Evolutionary conservation across 805 yeast species (phyloP).

Genomic region (Metschnikowia anglica): DNA sequence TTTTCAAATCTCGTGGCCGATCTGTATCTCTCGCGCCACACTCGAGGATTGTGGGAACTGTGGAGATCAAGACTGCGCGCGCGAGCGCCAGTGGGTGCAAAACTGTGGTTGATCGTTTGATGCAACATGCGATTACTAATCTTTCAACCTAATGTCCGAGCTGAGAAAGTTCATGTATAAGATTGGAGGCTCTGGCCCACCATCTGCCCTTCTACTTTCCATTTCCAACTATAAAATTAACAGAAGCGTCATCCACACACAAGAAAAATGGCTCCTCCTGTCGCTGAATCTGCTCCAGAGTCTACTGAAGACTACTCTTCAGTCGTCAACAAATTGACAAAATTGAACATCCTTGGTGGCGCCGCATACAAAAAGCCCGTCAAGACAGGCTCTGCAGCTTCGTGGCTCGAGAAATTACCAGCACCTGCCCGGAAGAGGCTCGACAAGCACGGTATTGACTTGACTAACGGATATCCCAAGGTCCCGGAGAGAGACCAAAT

Average conservation of each 20-base stretch:
- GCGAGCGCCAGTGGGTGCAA: not conserved
- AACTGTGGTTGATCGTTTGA: conserved; percentile 8
- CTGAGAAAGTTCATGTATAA: not conserved
- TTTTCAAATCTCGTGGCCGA: not conserved
- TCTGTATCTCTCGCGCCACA: not conserved
- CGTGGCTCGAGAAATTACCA: conserved; percentile 24
- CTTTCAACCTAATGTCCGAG: not conserved
- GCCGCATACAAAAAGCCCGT: conserved; percentile 11
- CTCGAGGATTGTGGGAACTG: not conserved
- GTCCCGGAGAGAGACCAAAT: conserved; percentile 24
- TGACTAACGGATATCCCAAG: conserved; percentile 29
- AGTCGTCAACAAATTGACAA: conserved; percentile 14
- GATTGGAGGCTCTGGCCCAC: not conserved
- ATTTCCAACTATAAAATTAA: not conserved
- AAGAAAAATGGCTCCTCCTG: conserved; percentile 9
- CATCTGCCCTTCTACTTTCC: not conserved
- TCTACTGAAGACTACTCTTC: conserved; percentile 9
- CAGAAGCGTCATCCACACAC: not conserved
- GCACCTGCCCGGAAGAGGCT: conserved; percentile 25
- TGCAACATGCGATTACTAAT: conserved; percentile 8
- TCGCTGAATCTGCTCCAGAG: conserved; percentile 6
- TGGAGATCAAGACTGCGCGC: conserved; percentile 1
- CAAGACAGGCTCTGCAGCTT: conserved; percentile 16
- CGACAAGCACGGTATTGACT: conserved; percentile 27
- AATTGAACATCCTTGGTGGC: conserved; percentile 15